Evolutionary conservation across 768 basidiomycete species (phyloP), one percentile per base, ranked within the genome.

Genomic region (Xerocomellus dryophilus): DNA sequence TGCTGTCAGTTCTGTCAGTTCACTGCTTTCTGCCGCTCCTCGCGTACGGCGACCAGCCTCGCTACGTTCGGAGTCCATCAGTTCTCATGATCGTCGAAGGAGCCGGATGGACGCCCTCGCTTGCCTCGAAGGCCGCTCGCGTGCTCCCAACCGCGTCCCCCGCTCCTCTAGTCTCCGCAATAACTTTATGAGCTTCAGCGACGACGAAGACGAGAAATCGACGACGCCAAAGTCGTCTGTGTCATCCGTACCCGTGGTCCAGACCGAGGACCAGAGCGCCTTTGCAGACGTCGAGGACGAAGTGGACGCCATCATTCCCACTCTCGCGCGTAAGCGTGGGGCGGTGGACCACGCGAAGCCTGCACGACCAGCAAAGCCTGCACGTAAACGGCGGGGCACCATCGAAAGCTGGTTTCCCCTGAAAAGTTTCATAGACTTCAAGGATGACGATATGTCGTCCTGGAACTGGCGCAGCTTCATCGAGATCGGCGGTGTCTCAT

Each of bases 181-280:
- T 27, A 85, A 85, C 65, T 86, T 86, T 60, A 86, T 86, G 81
- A 82, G 74, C 71, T 80, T 85, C 77, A 79, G 74, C 47, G 85
- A 87, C 59, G 84, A 86, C 55, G 84, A 84, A 21, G 79, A 79
- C 45, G 79, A 78, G 5, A 75, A 70, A 9, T 47, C 60, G 5
- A 42, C 49, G 18, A 2, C 25, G 0, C 27, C 11, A 46, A 56
- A 43, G 44, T 50, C 55, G 3, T 51, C 40, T 43, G 61, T 11
- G 1, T 5, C 31, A 47, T 25, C 21, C 51, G 38, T 15, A 39
- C 53, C 41, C 53, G 60, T 8, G 32, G 10, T 51, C 58, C 62
- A 46, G 44, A 32, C 47, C 25, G 68, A 69, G 15, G 69, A 69
- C 43, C 31, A 50, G 36, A 61, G 60, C 8, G 53, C 53, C 5